Conservation (phyloP, 805 yeast genomes). For the Saccharomycopsis babjevae region DNA sequence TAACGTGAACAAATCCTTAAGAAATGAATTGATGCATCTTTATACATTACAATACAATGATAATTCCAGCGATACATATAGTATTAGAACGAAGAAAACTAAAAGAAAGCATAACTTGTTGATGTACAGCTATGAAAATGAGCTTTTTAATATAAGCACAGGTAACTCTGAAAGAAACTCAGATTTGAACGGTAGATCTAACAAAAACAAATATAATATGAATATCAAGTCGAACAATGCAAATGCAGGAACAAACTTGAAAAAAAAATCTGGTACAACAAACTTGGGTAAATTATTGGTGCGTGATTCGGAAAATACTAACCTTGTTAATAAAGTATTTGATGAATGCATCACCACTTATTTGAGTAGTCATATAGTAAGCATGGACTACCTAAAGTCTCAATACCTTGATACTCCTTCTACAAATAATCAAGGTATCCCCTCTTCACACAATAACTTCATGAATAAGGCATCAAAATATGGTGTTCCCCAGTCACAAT, state of each 20-base stretch:
- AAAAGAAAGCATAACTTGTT: slow-evolving; percentile 11
- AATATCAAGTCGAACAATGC: background rate
- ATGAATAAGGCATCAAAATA: background rate
- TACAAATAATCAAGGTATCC: background rate
- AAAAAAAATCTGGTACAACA: background rate
- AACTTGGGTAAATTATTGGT: slow-evolving; percentile 11
- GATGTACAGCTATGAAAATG: slow-evolving; percentile 13
- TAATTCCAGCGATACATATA: background rate
- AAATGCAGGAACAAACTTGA: slow-evolving; percentile 2
- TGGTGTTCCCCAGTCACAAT: background rate
- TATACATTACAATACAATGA: slow-evolving; percentile 8
- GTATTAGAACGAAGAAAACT: background rate
- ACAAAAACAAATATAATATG: background rate
- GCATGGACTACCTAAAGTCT: background rate
- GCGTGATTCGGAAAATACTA: slow-evolving; percentile 12
- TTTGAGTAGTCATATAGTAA: background rate
- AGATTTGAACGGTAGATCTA: background rate
- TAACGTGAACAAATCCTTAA: slow-evolving; percentile 5
- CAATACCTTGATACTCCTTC: background rate
- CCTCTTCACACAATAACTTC: background rate
- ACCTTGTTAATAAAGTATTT: slow-evolving; percentile 11
- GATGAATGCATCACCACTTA: background rate
- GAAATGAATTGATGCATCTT: slow-evolving; percentile 15
- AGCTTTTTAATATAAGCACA: slow-evolving; percentile 3
- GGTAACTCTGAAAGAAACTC: background rate